Conservation (phyloP, 176 grass and related monocot species). For the Microstegium vimineum region DNA sequence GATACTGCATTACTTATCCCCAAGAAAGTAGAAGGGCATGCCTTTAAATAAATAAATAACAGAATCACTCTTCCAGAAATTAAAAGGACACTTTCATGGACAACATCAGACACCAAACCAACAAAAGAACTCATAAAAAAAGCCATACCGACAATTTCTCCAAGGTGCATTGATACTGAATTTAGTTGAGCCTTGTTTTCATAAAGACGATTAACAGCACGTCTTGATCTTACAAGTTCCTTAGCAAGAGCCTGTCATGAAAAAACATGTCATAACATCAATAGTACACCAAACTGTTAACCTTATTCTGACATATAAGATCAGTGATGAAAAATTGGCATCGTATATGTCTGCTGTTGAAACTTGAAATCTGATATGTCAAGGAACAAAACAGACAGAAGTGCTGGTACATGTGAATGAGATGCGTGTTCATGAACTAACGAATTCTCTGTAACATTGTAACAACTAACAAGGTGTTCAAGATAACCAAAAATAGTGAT, state of each 20-base stretch:
- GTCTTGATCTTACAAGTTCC: conserved; percentile 81
- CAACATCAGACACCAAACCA: neutral
- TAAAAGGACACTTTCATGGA: neutral
- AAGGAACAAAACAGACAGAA: neutral
- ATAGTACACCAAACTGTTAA: neutral
- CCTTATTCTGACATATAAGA: neutral
- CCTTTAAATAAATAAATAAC: neutral
- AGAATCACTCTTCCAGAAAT: conserved; percentile 2
- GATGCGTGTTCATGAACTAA: neutral
- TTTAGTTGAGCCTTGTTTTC: conserved; percentile 98
- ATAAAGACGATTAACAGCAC: conserved; percentile 87
- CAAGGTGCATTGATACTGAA: conserved; percentile 96
- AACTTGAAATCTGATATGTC: neutral
- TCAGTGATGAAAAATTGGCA: neutral
- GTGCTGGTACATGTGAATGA: conserved; percentile 2
- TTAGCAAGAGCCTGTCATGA: conserved; percentile 71
- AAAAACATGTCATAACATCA: conserved; percentile 1
- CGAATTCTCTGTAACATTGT: too few relatives aligned
- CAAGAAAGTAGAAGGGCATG: neutral
- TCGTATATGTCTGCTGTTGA: neutral
- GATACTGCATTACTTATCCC: neutral
- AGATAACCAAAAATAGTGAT: neutral
- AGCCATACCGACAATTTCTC: conserved; percentile 80
- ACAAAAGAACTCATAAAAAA: neutral
- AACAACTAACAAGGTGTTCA: neutral